Evolutionary conservation across 768 basidiomycete genomes (phyloP).

Genomic region (Termitomyces sp.): DNA sequence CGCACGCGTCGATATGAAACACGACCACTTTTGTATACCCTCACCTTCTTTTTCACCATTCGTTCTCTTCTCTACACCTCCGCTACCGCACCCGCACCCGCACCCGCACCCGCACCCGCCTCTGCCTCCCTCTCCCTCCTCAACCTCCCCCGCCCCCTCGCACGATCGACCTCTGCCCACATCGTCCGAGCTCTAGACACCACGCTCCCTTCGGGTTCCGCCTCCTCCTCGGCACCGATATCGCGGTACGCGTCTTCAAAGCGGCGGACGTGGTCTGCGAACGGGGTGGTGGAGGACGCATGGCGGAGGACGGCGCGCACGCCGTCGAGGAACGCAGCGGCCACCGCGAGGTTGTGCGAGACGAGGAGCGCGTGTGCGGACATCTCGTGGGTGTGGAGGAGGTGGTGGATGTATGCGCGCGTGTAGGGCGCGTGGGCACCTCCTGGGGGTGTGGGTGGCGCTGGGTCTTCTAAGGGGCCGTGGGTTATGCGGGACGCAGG

Average conservation of each 20-base stretch:
- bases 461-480: constrained; percentile 17
- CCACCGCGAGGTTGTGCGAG: constrained; percentile 69
- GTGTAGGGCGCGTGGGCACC: neutral
- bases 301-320: constrained; percentile 30
- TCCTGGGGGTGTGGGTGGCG: neutral
- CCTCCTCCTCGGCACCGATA: constrained; percentile 25
- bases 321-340: constrained; percentile 58
- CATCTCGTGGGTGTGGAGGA: constrained; percentile 80
- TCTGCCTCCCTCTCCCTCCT: constrained; percentile 49
- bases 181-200: constrained; percentile 43
- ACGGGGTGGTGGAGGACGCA: neutral
- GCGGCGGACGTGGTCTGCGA: constrained; percentile 22
- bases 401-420: constrained; percentile 3
- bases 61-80: no score
- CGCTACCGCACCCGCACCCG: no score
- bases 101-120: no score
- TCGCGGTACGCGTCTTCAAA: constrained; percentile 42
- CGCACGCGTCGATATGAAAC: no score
- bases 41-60: no score
- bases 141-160: constrained; percentile 72
- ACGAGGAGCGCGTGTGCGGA: constrained; percentile 69
- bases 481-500: constrained; percentile 35
- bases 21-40: no score
- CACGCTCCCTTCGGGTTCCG: constrained; percentile 13
- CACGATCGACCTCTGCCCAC: constrained; percentile 65